Conservation (phyloP, 2,329 filamentous ascomycete species). For the Exophiala viscosa region DNA sequence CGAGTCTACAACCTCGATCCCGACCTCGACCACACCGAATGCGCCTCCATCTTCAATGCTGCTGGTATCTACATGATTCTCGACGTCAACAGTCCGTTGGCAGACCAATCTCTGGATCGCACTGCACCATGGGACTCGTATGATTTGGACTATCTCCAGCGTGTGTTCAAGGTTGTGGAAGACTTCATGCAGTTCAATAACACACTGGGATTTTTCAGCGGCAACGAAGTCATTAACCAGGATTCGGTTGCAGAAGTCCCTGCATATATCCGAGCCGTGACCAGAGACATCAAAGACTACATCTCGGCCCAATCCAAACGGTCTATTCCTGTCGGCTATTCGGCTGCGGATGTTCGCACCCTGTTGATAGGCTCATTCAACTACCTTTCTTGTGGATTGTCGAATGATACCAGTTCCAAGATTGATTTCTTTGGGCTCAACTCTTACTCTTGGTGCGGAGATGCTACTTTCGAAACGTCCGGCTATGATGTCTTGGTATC, state of each 20-base stretch:
- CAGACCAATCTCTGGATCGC: conserved; percentile 55
- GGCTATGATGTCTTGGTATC: conserved; percentile 56
- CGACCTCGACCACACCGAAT: conserved; percentile 57
- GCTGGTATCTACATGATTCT: conserved; percentile 65
- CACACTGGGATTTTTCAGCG: conserved; percentile 63
- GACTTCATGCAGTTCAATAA: conserved; percentile 66
- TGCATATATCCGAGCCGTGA: conserved; percentile 59
- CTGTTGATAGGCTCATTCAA: conserved; percentile 58
- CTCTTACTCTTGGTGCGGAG: conserved; percentile 66
- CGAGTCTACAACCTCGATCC: conserved; percentile 63
- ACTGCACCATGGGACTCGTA: conserved; percentile 54
- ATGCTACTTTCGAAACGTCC: conserved; percentile 51
- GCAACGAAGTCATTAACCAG: conserved; percentile 67
- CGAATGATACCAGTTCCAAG: conserved; percentile 48
- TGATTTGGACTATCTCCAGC: conserved; percentile 52
- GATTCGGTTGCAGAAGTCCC: conserved; percentile 52
- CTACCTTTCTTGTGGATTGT: conserved; percentile 57
- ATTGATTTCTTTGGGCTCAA: conserved; percentile 66
- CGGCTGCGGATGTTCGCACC: conserved; percentile 61
- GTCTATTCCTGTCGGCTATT: conserved; percentile 64
- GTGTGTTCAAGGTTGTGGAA: conserved; percentile 62
- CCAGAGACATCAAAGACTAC: conserved; percentile 66
- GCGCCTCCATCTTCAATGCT: conserved; percentile 62
- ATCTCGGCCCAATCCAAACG: conserved; percentile 57
- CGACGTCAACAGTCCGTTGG: conserved; percentile 61